Evolutionary conservation across 768 basidiomycete species (phyloP).

Genomic region (Tephrocybe sp.): DNA sequence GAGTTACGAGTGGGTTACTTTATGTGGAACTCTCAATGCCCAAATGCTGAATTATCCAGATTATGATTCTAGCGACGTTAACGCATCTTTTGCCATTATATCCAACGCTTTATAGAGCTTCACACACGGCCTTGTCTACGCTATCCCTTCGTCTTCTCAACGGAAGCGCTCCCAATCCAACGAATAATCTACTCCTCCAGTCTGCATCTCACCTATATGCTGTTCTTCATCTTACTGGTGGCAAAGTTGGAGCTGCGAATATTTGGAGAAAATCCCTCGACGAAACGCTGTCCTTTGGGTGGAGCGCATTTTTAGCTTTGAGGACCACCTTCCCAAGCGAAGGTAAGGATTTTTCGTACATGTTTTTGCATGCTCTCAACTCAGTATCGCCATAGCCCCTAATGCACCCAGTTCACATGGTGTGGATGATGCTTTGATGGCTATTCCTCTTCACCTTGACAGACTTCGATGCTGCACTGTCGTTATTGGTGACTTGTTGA

Average conservation of each 20-base stretch:
- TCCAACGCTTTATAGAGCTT: conserved; percentile 63
- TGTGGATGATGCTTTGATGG: conserved; percentile 39
- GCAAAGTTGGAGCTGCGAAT: conserved; percentile 72
- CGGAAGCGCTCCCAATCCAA: conserved; percentile 48
- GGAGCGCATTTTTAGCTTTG: conserved; percentile 57
- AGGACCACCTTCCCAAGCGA: conserved; percentile 58
- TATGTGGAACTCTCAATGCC: not conserved
- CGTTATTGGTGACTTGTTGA: conserved; percentile 55
- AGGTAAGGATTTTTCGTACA: conserved; percentile 29
- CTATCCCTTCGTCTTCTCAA: conserved; percentile 57
- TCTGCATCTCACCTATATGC: conserved; percentile 62
- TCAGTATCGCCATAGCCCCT: conserved; percentile 4
- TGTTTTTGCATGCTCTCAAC: not conserved
- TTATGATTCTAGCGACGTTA: conserved; percentile 47
- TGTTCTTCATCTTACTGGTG: conserved; percentile 68
- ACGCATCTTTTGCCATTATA: conserved; percentile 60
- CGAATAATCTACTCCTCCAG: conserved; percentile 35
- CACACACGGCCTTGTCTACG: conserved; percentile 49
- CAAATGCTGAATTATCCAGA: conserved; percentile 28
- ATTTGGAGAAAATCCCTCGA: conserved; percentile 79
- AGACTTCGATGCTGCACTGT: conserved; percentile 54
- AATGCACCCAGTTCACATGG: conserved; percentile 5
- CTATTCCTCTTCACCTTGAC: conserved; percentile 59
- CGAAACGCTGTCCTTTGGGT: conserved; percentile 65
- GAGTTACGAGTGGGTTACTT: conserved; percentile 52